Evolutionary conservation across 768 basidiomycete genomes (phyloP).

Genomic region (Pleurotus giganteus): DNA sequence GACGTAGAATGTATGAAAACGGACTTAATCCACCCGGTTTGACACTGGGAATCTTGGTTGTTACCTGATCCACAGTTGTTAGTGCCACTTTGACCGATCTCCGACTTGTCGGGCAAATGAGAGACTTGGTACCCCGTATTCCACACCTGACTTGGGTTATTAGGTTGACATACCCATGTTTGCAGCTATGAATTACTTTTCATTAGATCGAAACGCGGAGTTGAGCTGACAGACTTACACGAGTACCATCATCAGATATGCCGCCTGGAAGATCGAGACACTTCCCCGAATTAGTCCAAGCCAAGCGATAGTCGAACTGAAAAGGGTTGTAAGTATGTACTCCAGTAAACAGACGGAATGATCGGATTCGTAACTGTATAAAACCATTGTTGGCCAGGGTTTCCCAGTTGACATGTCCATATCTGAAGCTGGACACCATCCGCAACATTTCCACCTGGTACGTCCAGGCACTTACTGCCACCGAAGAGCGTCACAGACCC

Average conservation of each 20-base stretch:
- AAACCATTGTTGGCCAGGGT: constrained; percentile 43
- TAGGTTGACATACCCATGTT: constrained; percentile 2
- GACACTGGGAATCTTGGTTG: constrained; percentile 61
- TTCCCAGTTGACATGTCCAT: constrained; percentile 42
- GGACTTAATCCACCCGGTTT: constrained; percentile 66
- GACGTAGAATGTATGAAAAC: constrained; percentile 25
- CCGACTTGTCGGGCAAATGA: constrained; percentile 44
- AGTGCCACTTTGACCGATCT: constrained; percentile 61
- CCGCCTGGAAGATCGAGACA: constrained; percentile 49
- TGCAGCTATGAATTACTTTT: constrained; percentile 5
- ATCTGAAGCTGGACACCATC: constrained; percentile 52
- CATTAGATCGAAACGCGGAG: neutral
- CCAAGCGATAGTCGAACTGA: constrained; percentile 31
- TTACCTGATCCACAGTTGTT: constrained; percentile 66
- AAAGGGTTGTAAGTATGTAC: constrained; percentile 13
- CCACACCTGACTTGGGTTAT: constrained; percentile 27
- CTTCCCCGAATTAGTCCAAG: constrained; percentile 48
- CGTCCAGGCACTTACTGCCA: constrained; percentile 49
- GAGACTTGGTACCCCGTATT: constrained; percentile 44
- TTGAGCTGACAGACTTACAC: constrained; percentile 26
- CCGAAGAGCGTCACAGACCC: constrained; percentile 39
- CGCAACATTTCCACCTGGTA: constrained; percentile 35
- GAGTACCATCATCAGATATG: constrained; percentile 36
- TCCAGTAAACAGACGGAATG: neutral
- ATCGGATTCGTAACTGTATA: constrained; percentile 34